Evolutionary conservation across 2,329 filamentous ascomycete species (phyloP), one percentile per base, ranked within the genome.

Genomic region (Phyllachora maydis): DNA sequence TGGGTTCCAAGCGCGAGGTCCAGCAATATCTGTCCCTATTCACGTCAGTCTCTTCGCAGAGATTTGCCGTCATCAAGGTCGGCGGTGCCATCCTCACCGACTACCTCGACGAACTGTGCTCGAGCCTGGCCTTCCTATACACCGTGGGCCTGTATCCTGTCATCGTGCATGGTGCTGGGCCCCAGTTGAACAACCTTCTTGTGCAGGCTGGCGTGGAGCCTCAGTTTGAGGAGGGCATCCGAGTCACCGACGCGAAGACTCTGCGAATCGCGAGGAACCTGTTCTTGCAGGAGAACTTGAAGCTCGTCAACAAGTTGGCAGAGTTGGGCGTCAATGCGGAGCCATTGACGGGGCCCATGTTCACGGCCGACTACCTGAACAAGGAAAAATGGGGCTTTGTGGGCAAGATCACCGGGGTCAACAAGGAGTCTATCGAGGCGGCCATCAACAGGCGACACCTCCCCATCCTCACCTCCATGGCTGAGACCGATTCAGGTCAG

Each of bases 21-120:
- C 79, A 93, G 57, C 85, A 95, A 51, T 95, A 95, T 50, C 71
- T 95, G 29, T 88, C 83, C 35, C 82, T 95, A 47, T 98, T 98
- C 60, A 88, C 76, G 36, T 92, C 83, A 16, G 83, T 93, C 31
- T 88, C 82, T 21, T 91, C 82, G 17, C 83, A 95, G 55, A 82
- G 91, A 44, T 98, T 95, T 48, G 85, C 83, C 35, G 85, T 98
- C 23, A 91, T 98, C 52, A 98, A 98, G 59, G 85, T 95, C 26
- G 88, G 85, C 31, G 88, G 85, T 31, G 88, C 85, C 32, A 93
- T 95, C 40, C 65, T 98, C 40, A 91, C 81, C 30, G 83, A 95
- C 45, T 76, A 93, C 49, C 63, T 95, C 26, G 77, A 92, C 46
- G 82, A 83, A 40, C 67, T 98, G 26, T 91, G 81, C 43, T 74